Base-by-base conservation (phyloP, 805 yeast species). In the Tetrapisispora namnaoensis region DNA sequence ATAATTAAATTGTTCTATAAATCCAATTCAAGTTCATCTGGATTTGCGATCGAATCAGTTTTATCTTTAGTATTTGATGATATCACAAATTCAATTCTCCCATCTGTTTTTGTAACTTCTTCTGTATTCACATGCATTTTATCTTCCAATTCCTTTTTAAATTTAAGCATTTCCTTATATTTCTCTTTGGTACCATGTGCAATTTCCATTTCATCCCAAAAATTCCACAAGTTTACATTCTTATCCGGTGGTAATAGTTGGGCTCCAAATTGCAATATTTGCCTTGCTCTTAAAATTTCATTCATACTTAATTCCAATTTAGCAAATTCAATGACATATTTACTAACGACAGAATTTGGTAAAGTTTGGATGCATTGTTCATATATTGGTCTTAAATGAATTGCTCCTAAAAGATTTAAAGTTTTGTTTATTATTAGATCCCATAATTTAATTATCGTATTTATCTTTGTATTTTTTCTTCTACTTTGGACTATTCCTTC, bases 141-240 rank as follows among this genome's bases (percentile, higher is more conserved):
- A 17, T 55, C 62, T 37, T 58, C 64, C 4, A 68, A 55, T 36
- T 54, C 53, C 53, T 87, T 72, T 59, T 80, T 83, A 52, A 70
- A 69, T 42, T 82, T 67, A 22, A 87, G 62, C 90, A 89, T 82
- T 20, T 80, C 83, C 56, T 84, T 87, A 62, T 77, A 88, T 0
- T 84, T 77, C 3, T 72, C 73, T 57, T 85, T 93, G 50, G 75
- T 68, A 4, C 98, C 98, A 61, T 77, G 55, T 14, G 75, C 71
- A 34, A 85, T 61, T 60, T 90, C 98, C 62, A 89, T 87, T 11
- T 69, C 60, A 47, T 81, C 81, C 95, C 95, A 90, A 28, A 65
- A 63, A 1, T 66, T 67, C 95, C 95, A 88, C 32, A 80, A 59
- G 1, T 47, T 51, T 49, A 30, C 20, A 30, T 68, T 63, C 16